Evolutionary conservation across 208 protist genomes (phyloP).

Genomic region (Herpetomonas tarakana): DNA sequence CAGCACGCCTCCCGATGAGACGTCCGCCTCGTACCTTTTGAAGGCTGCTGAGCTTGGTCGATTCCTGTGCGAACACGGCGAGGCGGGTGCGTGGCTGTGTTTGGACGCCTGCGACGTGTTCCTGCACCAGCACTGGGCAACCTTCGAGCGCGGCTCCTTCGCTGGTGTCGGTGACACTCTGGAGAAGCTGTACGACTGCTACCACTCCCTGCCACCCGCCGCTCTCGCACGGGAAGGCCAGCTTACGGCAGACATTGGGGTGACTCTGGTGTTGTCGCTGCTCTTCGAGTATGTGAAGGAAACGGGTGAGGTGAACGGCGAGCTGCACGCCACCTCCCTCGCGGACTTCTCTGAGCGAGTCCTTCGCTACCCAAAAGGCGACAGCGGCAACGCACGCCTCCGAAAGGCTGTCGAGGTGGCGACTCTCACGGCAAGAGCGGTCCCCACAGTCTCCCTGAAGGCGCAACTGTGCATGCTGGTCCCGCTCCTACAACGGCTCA

Average conservation of each 20-base stretch:
- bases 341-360: constrained; percentile 6
- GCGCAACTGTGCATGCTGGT: constrained; percentile 51
- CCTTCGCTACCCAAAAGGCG: constrained; percentile 19
- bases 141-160: background rate
- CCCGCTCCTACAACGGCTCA: constrained; percentile 52
- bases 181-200: background rate
- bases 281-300: constrained; percentile 27
- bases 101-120: constrained; percentile 52
- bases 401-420: constrained; percentile 54
- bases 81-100: constrained; percentile 44
- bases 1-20: background rate
- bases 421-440: constrained; percentile 36
- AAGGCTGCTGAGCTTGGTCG: constrained; percentile 28
- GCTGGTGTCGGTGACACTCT: background rate
- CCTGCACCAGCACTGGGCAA: background rate
- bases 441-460: constrained; percentile 37
- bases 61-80: constrained; percentile 27
- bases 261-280: constrained; percentile 35
- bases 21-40: background rate
- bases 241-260: constrained; percentile 28
- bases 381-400: constrained; percentile 42
- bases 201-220: background rate
- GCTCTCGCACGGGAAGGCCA: background rate
- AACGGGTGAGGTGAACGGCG: constrained; percentile 20
- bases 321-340: background rate